A percentile compares a stretch with the other conserved stretches of the same genome.
These are phyloP conservation scores for Lagenaria siceraria DNA, from an alignment of 306 rosid genomes.

Conservation along the genomic window DNA sequence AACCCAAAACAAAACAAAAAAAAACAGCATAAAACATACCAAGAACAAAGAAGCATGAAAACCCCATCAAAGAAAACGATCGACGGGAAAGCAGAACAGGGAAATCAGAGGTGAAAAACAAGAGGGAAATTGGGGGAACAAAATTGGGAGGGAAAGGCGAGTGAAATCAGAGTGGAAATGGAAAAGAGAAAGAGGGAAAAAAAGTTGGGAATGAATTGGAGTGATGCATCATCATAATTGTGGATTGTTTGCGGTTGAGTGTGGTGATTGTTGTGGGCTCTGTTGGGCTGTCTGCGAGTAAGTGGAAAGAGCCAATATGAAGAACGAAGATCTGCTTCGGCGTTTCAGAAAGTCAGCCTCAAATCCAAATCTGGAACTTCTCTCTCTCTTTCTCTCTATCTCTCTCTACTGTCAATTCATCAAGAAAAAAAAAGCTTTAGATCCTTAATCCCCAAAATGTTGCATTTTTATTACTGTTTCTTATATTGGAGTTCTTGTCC, in stretches of 20 bases:
- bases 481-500: background rate
- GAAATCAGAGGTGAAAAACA: no score
- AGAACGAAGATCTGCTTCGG: slow-evolving; percentile 1
- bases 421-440: background rate
- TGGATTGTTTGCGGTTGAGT: background rate
- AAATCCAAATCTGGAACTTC: slow-evolving; percentile 5
- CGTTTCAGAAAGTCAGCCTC: slow-evolving; percentile 2
- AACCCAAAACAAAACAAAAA: background rate
- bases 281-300: background rate
- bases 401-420: background rate
- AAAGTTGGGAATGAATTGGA: background rate
- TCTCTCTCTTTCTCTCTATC: background rate
- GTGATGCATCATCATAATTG: background rate
- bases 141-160: background rate
- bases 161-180: background rate
- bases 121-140: background rate
- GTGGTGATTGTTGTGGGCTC: background rate
- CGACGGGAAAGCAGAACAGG: background rate
- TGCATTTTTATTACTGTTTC: background rate
- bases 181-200: background rate
- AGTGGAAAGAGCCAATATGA: background rate
- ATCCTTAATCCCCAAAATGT: background rate
- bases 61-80: slow-evolving; percentile 2
- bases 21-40: background rate
- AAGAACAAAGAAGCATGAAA: background rate